phyloP scores from a whole-genome alignment of 108 stramenopile species.

The Skeletonema potamos region DNA sequence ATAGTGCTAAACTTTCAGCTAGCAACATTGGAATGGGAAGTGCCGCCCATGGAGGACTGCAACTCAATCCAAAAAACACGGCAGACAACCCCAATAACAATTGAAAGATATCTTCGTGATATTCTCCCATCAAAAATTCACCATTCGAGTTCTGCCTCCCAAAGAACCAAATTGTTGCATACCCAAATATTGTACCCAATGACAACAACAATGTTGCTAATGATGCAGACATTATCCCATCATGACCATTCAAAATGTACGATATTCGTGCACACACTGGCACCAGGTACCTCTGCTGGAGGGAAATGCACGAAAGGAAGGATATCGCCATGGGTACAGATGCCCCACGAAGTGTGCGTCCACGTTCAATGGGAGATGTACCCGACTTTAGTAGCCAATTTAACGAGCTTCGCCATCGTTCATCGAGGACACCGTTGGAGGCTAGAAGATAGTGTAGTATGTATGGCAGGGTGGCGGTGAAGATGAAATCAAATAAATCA shows the following conservation, averaged over 20 bases:
- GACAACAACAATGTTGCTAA: conserved; percentile 57
- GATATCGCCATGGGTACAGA: conserved; percentile 52
- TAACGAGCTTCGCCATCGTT: conserved; percentile 39
- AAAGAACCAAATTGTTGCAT: conserved; percentile 61
- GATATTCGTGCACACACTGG: conserved; percentile 60
- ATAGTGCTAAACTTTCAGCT: conserved; percentile 63
- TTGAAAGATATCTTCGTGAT: conserved; percentile 83
- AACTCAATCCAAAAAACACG: conserved; percentile 59
- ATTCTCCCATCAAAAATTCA: conserved; percentile 68
- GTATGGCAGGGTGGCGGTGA: conserved; percentile 67
- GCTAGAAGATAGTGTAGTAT: conserved; percentile 57
- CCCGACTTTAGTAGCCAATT: conserved; percentile 32
- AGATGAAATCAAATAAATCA: conserved; percentile 59
- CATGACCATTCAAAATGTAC: conserved; percentile 72
- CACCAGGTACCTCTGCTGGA: conserved; percentile 72
- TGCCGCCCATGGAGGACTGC: conserved; percentile 74
- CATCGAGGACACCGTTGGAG: conserved; percentile 36
- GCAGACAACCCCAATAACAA: conserved; percentile 52
- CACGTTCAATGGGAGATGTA: conserved; percentile 35
- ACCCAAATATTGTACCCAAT: conserved; percentile 40
- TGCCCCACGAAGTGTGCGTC: conserved; percentile 50
- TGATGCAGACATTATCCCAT: conserved; percentile 28
- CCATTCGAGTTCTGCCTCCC: conserved; percentile 57
- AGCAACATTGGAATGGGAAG: conserved; percentile 74
- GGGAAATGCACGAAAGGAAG: conserved; percentile 55